Percentiles rank a stretch among this genome's conserved stretches.
phyloP scores from a whole-genome alignment of 2,329 filamentous ascomycete species.

The Trichoderma atroviride region DNA sequence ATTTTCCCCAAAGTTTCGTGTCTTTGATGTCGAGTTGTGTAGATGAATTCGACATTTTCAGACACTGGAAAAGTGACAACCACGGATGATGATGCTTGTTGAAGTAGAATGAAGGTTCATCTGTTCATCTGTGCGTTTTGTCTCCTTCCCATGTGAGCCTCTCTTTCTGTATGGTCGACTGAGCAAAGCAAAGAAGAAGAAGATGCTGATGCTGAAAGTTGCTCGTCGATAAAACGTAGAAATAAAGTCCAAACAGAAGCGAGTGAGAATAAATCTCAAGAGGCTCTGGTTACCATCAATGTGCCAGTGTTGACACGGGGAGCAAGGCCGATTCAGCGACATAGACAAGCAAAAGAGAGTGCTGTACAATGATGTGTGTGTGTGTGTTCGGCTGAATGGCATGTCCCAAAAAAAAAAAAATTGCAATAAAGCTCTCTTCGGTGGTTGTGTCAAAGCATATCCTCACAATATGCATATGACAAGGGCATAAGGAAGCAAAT shows the following conservation, averaged over 20 bases:
- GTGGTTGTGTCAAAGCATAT: conserved; percentile 16
- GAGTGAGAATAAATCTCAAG: not conserved
- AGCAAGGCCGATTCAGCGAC: not conserved
- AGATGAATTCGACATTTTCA: not conserved
- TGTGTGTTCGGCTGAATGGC: not conserved
- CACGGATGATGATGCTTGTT: not conserved
- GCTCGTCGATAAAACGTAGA: not conserved
- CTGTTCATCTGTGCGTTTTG: not conserved
- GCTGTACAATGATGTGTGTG: not conserved
- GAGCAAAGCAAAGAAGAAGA: not conserved
- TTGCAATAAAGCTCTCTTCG: conserved; percentile 8
- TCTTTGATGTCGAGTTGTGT: not conserved
- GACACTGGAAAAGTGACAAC: not conserved
- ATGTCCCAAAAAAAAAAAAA: conserved; percentile 5
- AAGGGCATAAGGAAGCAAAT: conserved; percentile 3
- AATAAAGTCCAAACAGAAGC: not conserved
- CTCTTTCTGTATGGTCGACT: not conserved
- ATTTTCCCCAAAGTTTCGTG: conserved; percentile 1
- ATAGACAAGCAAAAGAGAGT: not conserved
- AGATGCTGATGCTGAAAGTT: not conserved
- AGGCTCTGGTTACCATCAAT: conserved; percentile 12
- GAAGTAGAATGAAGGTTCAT: not conserved
- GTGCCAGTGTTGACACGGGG: not conserved
- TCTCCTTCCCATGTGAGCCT: not conserved
- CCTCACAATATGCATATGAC: conserved; percentile 19